Evolutionary conservation across 768 basidiomycete genomes (phyloP).

Genomic region (Dacryopinax primogenitus): DNA sequence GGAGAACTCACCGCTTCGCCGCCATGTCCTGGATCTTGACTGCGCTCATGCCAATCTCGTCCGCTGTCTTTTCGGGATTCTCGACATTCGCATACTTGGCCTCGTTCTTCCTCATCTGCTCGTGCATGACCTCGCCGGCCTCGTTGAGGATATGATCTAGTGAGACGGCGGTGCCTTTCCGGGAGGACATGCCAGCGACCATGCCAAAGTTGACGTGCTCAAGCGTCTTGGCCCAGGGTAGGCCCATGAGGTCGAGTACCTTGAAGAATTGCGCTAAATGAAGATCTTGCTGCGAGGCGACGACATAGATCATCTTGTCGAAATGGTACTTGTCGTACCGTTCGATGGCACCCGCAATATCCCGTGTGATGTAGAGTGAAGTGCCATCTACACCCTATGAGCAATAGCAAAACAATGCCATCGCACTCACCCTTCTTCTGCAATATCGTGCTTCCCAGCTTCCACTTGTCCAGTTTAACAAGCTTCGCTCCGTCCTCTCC

Average conservation of each 20-base stretch:
- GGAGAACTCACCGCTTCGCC: constrained; percentile 58
- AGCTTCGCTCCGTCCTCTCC: constrained; percentile 72
- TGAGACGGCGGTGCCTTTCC: constrained; percentile 90
- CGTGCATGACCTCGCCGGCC: constrained; percentile 81
- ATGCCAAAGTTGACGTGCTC: constrained; percentile 86
- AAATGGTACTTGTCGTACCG: constrained; percentile 85
- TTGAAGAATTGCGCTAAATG: constrained; percentile 91
- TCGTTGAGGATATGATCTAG: constrained; percentile 83
- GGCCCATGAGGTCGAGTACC: constrained; percentile 76
- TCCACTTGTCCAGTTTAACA: constrained; percentile 78
- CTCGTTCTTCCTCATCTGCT: constrained; percentile 90
- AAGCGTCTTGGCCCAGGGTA: constrained; percentile 70
- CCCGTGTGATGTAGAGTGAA: constrained; percentile 86
- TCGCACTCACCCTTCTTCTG: constrained; percentile 57
- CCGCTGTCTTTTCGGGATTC: constrained; percentile 64
- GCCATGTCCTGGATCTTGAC: constrained; percentile 98
- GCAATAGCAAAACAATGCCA: background rate
- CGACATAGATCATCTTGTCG: constrained; percentile 76
- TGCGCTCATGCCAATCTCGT: constrained; percentile 84
- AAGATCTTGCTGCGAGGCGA: constrained; percentile 62
- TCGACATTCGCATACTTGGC: constrained; percentile 82
- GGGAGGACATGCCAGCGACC: constrained; percentile 89
- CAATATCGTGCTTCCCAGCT: constrained; percentile 81
- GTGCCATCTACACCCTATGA: constrained; percentile 55
- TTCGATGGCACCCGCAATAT: constrained; percentile 87